phyloP scores from a whole-genome alignment of 164 flowering plant species.

The Umbilicus rupestris region DNA sequence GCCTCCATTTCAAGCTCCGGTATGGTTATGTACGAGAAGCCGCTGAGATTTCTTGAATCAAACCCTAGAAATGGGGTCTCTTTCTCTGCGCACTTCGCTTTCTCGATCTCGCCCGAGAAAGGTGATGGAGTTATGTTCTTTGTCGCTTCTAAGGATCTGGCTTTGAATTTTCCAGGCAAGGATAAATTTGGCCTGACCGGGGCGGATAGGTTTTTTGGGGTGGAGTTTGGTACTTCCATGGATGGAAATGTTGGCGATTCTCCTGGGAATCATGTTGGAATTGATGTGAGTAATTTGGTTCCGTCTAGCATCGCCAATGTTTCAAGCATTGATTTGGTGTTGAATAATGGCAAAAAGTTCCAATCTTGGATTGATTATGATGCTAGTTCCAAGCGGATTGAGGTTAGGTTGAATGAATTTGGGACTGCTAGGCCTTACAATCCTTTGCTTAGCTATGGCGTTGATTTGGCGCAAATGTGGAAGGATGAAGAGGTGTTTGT shows the following conservation, averaged over 20 bases:
- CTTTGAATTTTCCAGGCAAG: slow-evolving; percentile 9
- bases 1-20: slow-evolving; percentile 16
- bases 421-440: slow-evolving; percentile 17
- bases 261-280: slow-evolving; percentile 17
- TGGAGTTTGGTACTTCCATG: slow-evolving; percentile 22
- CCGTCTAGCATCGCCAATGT: slow-evolving; percentile 13
- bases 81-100: slow-evolving; percentile 22
- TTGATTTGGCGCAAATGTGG: slow-evolving; percentile 22
- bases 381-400: slow-evolving; percentile 21
- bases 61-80: slow-evolving; percentile 14
- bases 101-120: slow-evolving; percentile 18
- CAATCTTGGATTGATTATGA: slow-evolving; percentile 30
- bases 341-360: slow-evolving; percentile 17
- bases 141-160: slow-evolving; percentile 13
- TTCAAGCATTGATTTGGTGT: slow-evolving; percentile 13
- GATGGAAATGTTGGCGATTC: too few relatives aligned
- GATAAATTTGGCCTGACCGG: slow-evolving; percentile 13
- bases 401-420: slow-evolving; percentile 20
- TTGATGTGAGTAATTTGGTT: slow-evolving; percentile 15
- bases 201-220: slow-evolving; percentile 15
- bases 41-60: slow-evolving; percentile 15
- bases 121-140: slow-evolving; percentile 21
- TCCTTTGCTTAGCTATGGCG: slow-evolving; percentile 12
- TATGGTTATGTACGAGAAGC: slow-evolving; percentile 8
- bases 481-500: slow-evolving; percentile 18